phyloP scores from a whole-genome alignment of 805 yeast genomes.

The Candida hungchunana region DNA sequence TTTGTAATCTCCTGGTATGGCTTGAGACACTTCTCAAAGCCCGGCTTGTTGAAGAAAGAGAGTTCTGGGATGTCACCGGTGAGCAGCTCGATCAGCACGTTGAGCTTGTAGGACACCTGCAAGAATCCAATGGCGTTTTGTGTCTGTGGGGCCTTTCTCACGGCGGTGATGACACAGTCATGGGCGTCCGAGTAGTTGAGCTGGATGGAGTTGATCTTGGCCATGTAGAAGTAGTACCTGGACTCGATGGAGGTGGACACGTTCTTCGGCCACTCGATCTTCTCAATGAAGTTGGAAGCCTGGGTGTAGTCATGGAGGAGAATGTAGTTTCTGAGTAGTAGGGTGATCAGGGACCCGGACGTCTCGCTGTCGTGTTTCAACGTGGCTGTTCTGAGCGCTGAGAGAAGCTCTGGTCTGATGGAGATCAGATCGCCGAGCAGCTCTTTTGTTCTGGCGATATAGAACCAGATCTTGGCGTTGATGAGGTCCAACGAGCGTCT shows the following conservation, averaged over 20 bases:
- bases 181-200: conserved; percentile 87
- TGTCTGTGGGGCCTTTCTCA: conserved; percentile 94
- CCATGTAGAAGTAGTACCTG: conserved; percentile 85
- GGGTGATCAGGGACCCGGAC: conserved; percentile 80
- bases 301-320: conserved; percentile 75
- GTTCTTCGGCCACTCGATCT: conserved; percentile 80
- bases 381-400: conserved; percentile 80
- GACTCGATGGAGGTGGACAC: conserved; percentile 88
- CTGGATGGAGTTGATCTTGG: conserved; percentile 88
- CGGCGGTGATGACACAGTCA: conserved; percentile 89
- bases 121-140: conserved; percentile 79
- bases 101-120: conserved; percentile 85
- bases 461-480: conserved; percentile 91
- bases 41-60: conserved; percentile 65
- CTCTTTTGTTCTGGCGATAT: conserved; percentile 76
- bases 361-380: conserved; percentile 92
- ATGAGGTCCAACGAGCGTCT: conserved; percentile 81
- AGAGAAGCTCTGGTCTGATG: conserved; percentile 67
- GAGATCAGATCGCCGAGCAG: conserved; percentile 44
- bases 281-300: conserved; percentile 85
- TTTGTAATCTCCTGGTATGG: conserved; percentile 86
- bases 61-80: conserved; percentile 97
- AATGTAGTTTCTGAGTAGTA: conserved; percentile 77
- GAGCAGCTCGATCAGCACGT: conserved; percentile 81
- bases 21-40: conserved; percentile 53